Percentiles rank a stretch among this genome's conserved stretches.
phyloP scores from a whole-genome alignment of 2,329 filamentous ascomycete species.

The Aspergillus costaricaensis region DNA sequence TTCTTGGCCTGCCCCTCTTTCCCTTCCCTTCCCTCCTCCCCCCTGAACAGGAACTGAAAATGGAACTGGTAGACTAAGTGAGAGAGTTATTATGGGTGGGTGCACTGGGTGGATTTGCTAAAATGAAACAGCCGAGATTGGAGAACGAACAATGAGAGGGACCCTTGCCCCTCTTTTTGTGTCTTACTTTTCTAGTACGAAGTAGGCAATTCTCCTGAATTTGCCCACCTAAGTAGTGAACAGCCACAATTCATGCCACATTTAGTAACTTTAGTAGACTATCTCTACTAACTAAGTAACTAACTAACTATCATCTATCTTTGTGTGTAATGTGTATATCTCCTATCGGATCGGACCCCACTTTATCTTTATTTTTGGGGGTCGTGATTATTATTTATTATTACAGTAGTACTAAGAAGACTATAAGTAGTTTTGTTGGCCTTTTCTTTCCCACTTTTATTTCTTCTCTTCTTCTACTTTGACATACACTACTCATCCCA shows the following conservation, averaged over 20 bases:
- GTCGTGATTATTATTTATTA: too few relatives aligned
- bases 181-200: not conserved
- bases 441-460: not conserved
- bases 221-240: too few relatives aligned
- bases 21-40: not conserved
- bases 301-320: too few relatives aligned
- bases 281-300: too few relatives aligned
- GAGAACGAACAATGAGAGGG: not conserved
- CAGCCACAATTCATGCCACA: too few relatives aligned
- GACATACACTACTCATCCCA: not conserved
- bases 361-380: not conserved
- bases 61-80: not conserved
- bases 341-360: not conserved
- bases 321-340: not conserved
- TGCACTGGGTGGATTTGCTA: not conserved
- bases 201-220: too few relatives aligned
- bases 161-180: not conserved
- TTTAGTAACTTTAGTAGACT: too few relatives aligned
- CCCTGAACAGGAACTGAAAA: not conserved
- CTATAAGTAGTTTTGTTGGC: not conserved
- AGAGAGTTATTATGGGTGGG: too few relatives aligned
- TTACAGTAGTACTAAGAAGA: too few relatives aligned
- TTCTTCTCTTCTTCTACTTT: not conserved
- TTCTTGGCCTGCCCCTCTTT: not conserved
- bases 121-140: not conserved